These are phyloP conservation scores for Elaeis oleifera DNA, from an alignment of 202 grass and related monocot genomes.

Conservation along the genomic window DNA sequence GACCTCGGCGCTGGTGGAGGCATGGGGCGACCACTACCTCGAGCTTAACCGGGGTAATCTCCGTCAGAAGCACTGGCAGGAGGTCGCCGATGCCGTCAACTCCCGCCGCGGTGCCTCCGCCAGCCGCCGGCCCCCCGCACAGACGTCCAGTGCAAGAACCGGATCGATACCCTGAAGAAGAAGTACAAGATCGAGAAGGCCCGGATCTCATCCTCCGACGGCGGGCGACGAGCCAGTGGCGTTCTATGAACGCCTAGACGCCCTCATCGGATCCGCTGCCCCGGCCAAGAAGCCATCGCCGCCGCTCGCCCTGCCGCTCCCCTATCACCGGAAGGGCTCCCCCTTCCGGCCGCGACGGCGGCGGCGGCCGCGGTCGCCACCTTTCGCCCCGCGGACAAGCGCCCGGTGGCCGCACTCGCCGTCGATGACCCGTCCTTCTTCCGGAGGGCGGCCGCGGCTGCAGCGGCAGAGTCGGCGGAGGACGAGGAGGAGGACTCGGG, in stretches of 20 bases:
- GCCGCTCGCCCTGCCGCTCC: constrained; percentile 19
- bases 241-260: constrained; percentile 61
- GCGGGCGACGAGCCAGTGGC: constrained; percentile 36
- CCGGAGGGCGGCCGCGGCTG: constrained; percentile 28
- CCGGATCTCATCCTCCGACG: constrained; percentile 20
- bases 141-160: no score
- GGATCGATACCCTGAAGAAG: no score
- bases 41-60: constrained; percentile 96
- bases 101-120: constrained; percentile 39
- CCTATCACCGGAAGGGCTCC: constrained; percentile 31
- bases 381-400: constrained; percentile 23
- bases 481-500: constrained; percentile 55
- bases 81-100: constrained; percentile 89
- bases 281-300: constrained; percentile 33
- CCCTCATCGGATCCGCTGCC: constrained; percentile 52
- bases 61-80: constrained; percentile 99
- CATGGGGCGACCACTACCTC: constrained; percentile 82
- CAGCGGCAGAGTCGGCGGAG: constrained; percentile 35
- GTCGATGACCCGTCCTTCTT: constrained; percentile 23
- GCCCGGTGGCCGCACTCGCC: constrained; percentile 31
- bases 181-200: no score
- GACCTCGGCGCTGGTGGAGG: constrained; percentile 68
- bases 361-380: constrained; percentile 7
- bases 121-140: no score
- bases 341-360: constrained; percentile 32